Evolutionary conservation across 805 yeast genomes (phyloP).

Genomic region (Nakazawaea sp.): DNA sequence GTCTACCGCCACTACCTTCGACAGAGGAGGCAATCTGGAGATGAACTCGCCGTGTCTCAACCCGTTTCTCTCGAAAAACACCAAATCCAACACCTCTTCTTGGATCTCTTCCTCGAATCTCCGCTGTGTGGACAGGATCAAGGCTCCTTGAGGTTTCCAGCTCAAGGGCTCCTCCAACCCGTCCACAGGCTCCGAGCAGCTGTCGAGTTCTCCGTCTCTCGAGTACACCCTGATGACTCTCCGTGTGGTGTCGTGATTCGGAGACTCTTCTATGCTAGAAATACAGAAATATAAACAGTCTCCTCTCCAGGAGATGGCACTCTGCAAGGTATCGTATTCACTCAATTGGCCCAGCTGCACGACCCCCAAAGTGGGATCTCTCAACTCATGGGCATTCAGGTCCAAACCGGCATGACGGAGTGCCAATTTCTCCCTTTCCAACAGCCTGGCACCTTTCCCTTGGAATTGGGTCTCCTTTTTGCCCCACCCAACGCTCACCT

Average conservation of each 20-base stretch:
- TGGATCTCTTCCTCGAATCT: slow-evolving; percentile 43
- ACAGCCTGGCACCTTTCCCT: slow-evolving; percentile 84
- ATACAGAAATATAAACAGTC: slow-evolving; percentile 83
- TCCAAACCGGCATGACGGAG: slow-evolving; percentile 63
- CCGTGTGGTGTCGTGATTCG: slow-evolving; percentile 33
- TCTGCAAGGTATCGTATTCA: slow-evolving; percentile 39
- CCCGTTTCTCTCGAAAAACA: slow-evolving; percentile 92
- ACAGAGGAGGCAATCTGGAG: slow-evolving; percentile 50
- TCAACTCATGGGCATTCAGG: slow-evolving; percentile 50
- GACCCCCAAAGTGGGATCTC: slow-evolving; percentile 85
- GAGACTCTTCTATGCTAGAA: slow-evolving; percentile 48
- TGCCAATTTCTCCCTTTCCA: slow-evolving; percentile 55
- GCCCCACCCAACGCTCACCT: slow-evolving; percentile 99
- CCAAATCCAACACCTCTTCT: slow-evolving; percentile 41
- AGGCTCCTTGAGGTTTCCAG: slow-evolving; percentile 90
- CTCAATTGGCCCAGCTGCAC: slow-evolving; percentile 65
- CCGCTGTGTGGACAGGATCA: slow-evolving; percentile 78
- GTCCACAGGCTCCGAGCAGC: slow-evolving; percentile 87
- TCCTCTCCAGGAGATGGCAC: slow-evolving; percentile 85
- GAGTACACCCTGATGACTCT: slow-evolving; percentile 80
- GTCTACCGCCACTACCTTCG: slow-evolving; percentile 41
- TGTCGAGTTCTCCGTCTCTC: slow-evolving; percentile 70
- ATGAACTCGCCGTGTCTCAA: slow-evolving; percentile 82
- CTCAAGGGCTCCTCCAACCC: slow-evolving; percentile 66
- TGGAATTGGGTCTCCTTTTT: slow-evolving; percentile 92